Evolutionary conservation across 108 stramenopile species (phyloP), one percentile per base, ranked within the genome.

Genomic region (Nitzschia palea): DNA sequence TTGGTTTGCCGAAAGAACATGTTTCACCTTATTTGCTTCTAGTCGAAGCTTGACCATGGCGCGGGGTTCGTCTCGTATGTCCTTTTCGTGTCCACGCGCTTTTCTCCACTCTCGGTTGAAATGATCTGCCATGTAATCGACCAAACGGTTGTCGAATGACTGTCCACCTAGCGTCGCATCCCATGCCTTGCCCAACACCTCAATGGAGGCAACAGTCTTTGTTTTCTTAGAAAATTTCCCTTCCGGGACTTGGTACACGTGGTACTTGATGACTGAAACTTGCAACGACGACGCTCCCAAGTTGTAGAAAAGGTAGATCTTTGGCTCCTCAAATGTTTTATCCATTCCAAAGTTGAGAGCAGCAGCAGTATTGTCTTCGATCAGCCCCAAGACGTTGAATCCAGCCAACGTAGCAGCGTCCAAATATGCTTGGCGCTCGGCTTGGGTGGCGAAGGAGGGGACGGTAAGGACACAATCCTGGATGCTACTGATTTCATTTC

Each of bases 351-450:
- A 98, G 65, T 99, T 97, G 17, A 99, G 70, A 8, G 97, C 98
- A 8, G 98, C 96, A 15, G 99, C 99, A 5, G 97, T 96, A 71
- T 95, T 98, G 74, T 98, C 98, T 42, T 99, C 98, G 69, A 99
- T 88, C 18, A 99, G 58, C 6, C 89, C 76, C 62, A 99, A 86
- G 5, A 99, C 99, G 28, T 95, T 96, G 44, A 99, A 76, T 29
- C 88, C 94, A 28, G 96, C 97, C 77, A 99, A 77, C 37, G 77
- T 81, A 14, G 98, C 99, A 6, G 99, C 97, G 78, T 95, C 91
- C 69, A 97, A 64, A 44, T 98, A 66, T 9, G 98, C 97, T 66
- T 76, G 76, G 15, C 98, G 86, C 70, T 99, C 98, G 47, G 82
- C 78, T 63, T 98, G 97, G 15, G 98, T 97, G 68, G 85, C 95